Percentiles rank a stretch among this genome's conserved stretches.
These are phyloP conservation scores for Triticum monococcum DNA, from an alignment of 176 grass and related monocot species.

Conservation along the genomic window DNA sequence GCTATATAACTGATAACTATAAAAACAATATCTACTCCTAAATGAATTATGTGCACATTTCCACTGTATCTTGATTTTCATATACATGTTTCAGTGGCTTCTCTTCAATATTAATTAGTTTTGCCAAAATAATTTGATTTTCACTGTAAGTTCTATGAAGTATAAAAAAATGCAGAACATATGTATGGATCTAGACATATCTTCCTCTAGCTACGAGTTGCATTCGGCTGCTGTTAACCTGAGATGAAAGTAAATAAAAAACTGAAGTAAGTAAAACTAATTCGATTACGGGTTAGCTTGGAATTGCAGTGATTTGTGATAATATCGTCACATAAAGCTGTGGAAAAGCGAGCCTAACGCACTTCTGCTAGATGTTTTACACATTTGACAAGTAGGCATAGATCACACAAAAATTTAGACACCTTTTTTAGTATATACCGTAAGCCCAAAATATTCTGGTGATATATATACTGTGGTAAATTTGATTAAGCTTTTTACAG, in stretches of 20 bases:
- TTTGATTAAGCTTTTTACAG: neutral
- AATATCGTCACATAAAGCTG: neutral
- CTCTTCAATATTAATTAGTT: neutral
- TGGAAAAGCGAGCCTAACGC: neutral
- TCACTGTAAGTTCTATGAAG: neutral
- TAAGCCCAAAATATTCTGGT: neutral
- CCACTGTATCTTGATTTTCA: neutral
- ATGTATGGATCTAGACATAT: neutral
- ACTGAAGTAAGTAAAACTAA: neutral
- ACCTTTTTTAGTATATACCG: neutral
- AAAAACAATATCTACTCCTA: conserved; percentile 6
- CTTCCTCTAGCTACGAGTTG: neutral
- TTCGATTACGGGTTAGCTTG: neutral
- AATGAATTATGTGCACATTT: neutral
- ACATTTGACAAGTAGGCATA: neutral
- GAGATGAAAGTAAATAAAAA: neutral
- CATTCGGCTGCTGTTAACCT: neutral
- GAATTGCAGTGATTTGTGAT: neutral
- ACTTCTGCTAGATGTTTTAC: neutral
- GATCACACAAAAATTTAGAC: neutral
- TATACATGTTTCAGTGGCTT: neutral
- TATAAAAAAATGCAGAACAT: neutral
- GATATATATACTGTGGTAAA: neutral
- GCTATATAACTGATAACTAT: conserved; percentile 22
- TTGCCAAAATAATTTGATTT: neutral